Conservation (phyloP, 1,284 basidiomycete species). For the Xerocomus subilludens region DNA sequence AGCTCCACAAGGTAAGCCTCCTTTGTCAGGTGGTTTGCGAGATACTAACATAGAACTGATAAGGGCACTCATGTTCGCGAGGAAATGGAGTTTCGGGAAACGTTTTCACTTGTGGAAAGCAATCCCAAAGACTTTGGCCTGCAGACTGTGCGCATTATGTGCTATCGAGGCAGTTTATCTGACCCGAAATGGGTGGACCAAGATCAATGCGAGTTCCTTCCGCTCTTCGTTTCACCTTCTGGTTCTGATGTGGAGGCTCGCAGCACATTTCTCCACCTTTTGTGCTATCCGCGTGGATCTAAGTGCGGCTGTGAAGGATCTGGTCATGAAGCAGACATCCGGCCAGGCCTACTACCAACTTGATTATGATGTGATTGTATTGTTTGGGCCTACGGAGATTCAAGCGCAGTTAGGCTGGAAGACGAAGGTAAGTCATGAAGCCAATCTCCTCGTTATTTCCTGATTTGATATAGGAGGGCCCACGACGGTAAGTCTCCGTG, state of each 20-base stretch:
- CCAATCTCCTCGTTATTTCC: too few species aligned
- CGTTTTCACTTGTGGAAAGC: conserved; percentile 3
- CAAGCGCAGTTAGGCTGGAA: conserved; percentile 27
- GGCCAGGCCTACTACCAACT: conserved; percentile 21
- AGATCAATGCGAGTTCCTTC: conserved; percentile 14
- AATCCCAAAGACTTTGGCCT: conserved; percentile 19
- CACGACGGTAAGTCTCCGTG: too few species aligned
- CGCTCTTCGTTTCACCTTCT: background rate
- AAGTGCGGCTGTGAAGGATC: conserved; percentile 9
- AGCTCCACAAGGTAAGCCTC: too few species aligned
- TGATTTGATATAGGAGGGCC: too few species aligned
- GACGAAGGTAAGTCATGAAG: conserved; percentile 6
- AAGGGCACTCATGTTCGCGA: background rate
- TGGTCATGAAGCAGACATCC: background rate
- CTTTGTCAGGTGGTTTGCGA: too few species aligned
- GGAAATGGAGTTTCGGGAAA: background rate
- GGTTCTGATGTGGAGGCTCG: background rate
- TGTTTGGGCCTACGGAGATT: conserved; percentile 20
- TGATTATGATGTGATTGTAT: conserved; percentile 33
- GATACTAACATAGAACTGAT: too few species aligned
- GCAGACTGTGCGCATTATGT: conserved; percentile 14
- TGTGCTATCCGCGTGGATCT: conserved; percentile 21
- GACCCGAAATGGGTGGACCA: conserved; percentile 31
- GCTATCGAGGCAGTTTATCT: conserved; percentile 24
- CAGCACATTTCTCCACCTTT: conserved; percentile 4